A percentile compares a stretch with the other conserved stretches of the same genome.
phyloP scores from a whole-genome alignment of 495 filamentous ascomycete genomes.

The Clavariopsis aquatica region DNA sequence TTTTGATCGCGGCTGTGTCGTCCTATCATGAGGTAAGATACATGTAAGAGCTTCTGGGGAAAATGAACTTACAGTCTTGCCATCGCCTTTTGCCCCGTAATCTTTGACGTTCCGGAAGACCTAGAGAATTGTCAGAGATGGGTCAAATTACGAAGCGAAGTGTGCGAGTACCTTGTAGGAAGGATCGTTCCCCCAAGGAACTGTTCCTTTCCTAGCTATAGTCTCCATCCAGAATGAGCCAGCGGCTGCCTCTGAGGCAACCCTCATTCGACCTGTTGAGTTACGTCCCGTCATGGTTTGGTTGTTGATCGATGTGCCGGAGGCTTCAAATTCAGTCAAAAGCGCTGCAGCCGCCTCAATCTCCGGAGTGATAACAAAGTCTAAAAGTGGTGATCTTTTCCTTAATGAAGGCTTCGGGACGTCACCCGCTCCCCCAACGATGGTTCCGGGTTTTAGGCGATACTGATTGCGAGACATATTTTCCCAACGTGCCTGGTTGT shows the following conservation, averaged over 20 bases:
- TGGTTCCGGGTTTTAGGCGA: neutral
- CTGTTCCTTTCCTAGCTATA: neutral
- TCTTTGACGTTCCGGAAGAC: constrained; percentile 58
- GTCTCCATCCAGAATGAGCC: neutral
- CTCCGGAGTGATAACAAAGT: neutral
- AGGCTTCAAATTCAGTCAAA: neutral
- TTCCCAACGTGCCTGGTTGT: neutral
- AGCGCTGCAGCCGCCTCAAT: neutral
- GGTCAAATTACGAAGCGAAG: neutral
- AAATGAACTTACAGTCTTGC: too few relatives aligned
- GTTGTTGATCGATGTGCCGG: too few relatives aligned
- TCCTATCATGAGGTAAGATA: too few relatives aligned
- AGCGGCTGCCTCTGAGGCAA: neutral
- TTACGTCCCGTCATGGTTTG: too few relatives aligned
- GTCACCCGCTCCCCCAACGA: neutral
- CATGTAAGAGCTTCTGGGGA: too few relatives aligned
- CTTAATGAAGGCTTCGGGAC: neutral
- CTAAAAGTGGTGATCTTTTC: too few relatives aligned
- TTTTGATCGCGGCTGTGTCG: constrained; percentile 55
- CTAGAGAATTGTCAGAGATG: too few relatives aligned
- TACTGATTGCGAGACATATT: neutral
- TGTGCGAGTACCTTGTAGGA: neutral
- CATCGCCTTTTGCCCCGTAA: constrained; percentile 54
- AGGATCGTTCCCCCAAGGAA: neutral
- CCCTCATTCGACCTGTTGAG: neutral